Evolutionary conservation across 257 asterid species (phyloP).

Genomic region (Nicotiana tabacum): DNA sequence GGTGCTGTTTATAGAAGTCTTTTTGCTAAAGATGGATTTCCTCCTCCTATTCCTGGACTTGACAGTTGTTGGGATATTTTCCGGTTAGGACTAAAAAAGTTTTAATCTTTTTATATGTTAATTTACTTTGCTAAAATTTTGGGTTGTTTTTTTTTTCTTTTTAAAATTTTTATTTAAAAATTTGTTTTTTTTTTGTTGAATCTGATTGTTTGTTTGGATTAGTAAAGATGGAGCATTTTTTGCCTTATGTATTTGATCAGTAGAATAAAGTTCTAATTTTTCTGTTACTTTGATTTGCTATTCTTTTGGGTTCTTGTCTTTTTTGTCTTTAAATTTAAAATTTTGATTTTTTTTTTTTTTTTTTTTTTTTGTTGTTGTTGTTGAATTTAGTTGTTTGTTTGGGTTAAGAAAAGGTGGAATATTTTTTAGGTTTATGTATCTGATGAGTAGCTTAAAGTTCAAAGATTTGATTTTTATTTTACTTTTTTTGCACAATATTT

Average conservation of each 20-base stretch:
- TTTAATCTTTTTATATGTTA: not conserved
- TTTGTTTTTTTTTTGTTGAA: not conserved
- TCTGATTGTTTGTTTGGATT: not conserved
- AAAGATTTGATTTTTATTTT: not conserved
- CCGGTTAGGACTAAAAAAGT: conserved; percentile 48
- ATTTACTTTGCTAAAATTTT: not conserved
- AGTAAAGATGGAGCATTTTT: not conserved
- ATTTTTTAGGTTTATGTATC: conserved; percentile 9
- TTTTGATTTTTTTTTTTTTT: not conserved
- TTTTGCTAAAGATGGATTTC: conserved; percentile 78
- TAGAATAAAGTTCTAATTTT: not conserved
- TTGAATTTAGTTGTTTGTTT: too few relatives aligned
- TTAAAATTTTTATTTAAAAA: not conserved
- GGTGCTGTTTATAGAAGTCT: conserved; percentile 79
- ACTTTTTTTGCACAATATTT: not conserved
- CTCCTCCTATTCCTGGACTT: conserved; percentile 61
- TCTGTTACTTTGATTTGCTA: not conserved
- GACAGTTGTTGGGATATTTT: conserved; percentile 91
- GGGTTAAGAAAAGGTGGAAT: too few relatives aligned
- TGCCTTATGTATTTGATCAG: conserved; percentile 41
- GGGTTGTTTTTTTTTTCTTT: conserved; percentile 1
- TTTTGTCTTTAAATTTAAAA: not conserved
- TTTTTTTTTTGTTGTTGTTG: not conserved
- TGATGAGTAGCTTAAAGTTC: conserved; percentile 37
- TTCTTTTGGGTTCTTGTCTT: not conserved